A percentile compares a stretch with the other conserved stretches of the same genome.
phyloP scores from a whole-genome alignment of 2,329 filamentous ascomycete genomes.

The Aspergillaceae sp. region DNA sequence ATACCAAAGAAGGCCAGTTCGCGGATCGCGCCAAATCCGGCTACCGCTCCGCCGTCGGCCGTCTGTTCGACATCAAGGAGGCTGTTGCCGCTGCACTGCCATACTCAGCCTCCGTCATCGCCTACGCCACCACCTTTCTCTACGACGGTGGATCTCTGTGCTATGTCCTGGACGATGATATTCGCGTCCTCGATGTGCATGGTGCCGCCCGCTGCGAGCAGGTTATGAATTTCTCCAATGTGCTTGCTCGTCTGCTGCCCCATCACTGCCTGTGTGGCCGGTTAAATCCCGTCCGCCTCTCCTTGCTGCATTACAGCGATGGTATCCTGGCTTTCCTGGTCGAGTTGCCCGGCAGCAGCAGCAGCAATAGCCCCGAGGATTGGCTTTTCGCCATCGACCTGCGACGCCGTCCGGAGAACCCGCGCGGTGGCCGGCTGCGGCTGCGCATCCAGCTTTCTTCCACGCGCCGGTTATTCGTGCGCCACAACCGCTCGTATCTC shows the following conservation, averaged over 20 bases:
- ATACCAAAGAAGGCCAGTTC: slow-evolving; percentile 39
- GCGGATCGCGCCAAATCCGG: slow-evolving; percentile 29
- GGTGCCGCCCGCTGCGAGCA: slow-evolving; percentile 42
- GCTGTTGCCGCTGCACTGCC: slow-evolving; percentile 55
- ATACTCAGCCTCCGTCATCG: slow-evolving; percentile 53
- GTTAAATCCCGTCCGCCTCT: slow-evolving; percentile 40
- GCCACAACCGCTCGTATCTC: slow-evolving; percentile 53
- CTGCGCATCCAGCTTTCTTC: slow-evolving; percentile 37
- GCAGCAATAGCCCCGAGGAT: slow-evolving; percentile 23
- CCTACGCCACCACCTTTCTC: slow-evolving; percentile 51
- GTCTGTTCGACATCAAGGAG: slow-evolving; percentile 51
- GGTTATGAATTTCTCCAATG: slow-evolving; percentile 47
- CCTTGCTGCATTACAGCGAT: slow-evolving; percentile 49
- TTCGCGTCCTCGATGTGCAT: slow-evolving; percentile 55
- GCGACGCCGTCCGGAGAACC: slow-evolving; percentile 10
- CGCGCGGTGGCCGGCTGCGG: slow-evolving; percentile 31
- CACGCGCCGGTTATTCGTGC: slow-evolving; percentile 55
- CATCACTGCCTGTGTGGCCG: slow-evolving; percentile 19
- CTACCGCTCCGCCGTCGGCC: slow-evolving; percentile 50
- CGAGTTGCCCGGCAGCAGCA: slow-evolving; percentile 29
- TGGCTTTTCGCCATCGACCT: slow-evolving; percentile 50
- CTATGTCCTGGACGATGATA: slow-evolving; percentile 46
- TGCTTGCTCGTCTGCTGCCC: slow-evolving; percentile 26
- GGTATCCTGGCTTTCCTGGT: slow-evolving; percentile 52
- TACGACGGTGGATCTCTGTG: slow-evolving; percentile 59